Percentiles rank a stretch among this genome's conserved stretches.
Evolutionary conservation across 2,329 filamentous ascomycete species (phyloP).

Genomic region (Furcasterigmium furcatum): DNA sequence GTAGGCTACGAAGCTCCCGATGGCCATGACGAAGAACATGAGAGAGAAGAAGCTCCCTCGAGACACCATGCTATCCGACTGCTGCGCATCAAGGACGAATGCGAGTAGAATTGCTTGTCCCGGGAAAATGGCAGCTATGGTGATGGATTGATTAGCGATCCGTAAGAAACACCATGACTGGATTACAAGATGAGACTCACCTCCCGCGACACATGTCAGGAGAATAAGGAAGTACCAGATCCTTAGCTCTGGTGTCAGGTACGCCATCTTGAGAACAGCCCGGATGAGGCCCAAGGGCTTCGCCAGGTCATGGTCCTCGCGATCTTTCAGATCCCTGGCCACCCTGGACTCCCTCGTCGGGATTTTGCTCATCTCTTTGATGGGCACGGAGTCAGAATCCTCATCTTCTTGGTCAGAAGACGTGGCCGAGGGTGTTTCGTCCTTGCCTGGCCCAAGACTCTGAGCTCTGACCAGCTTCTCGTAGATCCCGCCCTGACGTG

Average conservation of each 20-base stretch:
- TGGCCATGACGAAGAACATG: constrained; percentile 23
- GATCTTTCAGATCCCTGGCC: neutral
- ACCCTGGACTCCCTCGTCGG: neutral
- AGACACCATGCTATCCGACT: neutral
- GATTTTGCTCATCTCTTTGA: neutral
- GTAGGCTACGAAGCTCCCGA: constrained; percentile 17
- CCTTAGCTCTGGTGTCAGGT: constrained; percentile 1
- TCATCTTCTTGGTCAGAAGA: neutral
- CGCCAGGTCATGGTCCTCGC: constrained; percentile 1
- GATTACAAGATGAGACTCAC: too few species aligned
- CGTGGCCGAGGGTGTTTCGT: neutral
- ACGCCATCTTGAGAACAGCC: constrained; percentile 1
- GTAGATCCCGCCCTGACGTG: constrained; percentile 18
- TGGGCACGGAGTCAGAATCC: too few species aligned
- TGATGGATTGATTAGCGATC: neutral
- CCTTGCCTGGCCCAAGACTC: neutral
- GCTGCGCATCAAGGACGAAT: neutral
- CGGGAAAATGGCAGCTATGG: neutral
- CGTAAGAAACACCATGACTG: too few species aligned
- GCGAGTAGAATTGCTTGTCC: neutral
- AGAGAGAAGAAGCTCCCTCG: constrained; percentile 35
- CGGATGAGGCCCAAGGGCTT: constrained; percentile 1
- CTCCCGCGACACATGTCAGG: constrained; percentile 1
- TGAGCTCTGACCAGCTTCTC: neutral
- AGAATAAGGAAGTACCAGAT: neutral